Percentiles rank a stretch among this genome's conserved stretches.
These are phyloP conservation scores for Claviceps spartinae DNA, from an alignment of 2,329 filamentous ascomycete species.

Conservation along the genomic window DNA sequence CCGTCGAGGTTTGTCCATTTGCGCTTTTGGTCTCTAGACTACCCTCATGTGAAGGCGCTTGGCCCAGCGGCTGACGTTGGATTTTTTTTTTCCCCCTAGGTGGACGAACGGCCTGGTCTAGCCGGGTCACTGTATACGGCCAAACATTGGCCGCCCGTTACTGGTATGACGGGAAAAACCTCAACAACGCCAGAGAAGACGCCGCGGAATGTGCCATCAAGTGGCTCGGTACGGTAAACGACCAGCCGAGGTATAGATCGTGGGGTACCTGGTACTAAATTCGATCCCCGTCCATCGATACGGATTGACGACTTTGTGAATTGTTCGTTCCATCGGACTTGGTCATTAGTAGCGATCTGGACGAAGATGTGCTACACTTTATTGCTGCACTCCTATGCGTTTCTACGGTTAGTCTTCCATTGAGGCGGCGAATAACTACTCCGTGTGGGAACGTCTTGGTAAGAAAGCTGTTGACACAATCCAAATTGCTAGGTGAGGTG, in stretches of 20 bases:
- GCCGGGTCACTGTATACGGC: slow-evolving; percentile 59
- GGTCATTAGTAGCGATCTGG: not conserved
- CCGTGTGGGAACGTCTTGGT: no score
- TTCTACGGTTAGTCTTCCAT: no score
- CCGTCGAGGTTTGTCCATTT: slow-evolving; percentile 45
- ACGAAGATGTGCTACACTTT: no score
- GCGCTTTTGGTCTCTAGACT: not conserved
- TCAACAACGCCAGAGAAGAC: slow-evolving; percentile 81
- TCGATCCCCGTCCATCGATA: not conserved
- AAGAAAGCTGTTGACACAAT: no score
- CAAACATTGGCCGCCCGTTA: slow-evolving; percentile 57
- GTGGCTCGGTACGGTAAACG: slow-evolving; percentile 32
- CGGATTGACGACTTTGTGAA: not conserved
- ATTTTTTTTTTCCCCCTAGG: slow-evolving; percentile 33
- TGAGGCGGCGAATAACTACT: no score
- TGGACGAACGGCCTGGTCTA: slow-evolving; percentile 83
- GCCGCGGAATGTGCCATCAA: slow-evolving; percentile 70
- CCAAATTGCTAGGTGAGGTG: no score
- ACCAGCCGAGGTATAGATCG: slow-evolving; percentile 12
- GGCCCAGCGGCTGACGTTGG: not conserved
- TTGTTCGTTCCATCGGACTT: not conserved
- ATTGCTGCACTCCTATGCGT: no score
- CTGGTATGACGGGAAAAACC: slow-evolving; percentile 83
- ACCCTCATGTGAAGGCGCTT: not conserved
- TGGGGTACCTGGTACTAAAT: slow-evolving; percentile 12